Evolutionary conservation across 2,329 filamentous ascomycete species (phyloP).

Genomic region (Colletotrichum incanum): DNA sequence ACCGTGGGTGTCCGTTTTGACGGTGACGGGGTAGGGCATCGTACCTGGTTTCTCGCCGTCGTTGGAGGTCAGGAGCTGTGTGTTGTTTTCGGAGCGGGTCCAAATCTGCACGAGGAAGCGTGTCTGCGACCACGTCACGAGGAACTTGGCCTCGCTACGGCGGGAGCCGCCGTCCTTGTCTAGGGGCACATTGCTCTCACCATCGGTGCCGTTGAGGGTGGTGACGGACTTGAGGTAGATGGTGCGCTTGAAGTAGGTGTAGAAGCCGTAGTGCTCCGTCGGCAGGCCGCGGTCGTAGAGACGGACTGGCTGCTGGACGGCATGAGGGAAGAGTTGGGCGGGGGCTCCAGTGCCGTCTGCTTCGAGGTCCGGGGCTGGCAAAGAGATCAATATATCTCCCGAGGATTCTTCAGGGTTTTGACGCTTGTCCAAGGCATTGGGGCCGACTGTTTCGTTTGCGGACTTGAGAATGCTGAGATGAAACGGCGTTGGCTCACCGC

Average conservation of each 20-base stretch:
- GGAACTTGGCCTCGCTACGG: conserved; percentile 67
- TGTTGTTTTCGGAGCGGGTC: conserved; percentile 67
- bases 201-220: conserved; percentile 61
- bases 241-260: conserved; percentile 90
- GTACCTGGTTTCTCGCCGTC: conserved; percentile 63
- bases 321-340: conserved; percentile 80
- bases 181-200: conserved; percentile 58
- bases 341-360: conserved; percentile 81
- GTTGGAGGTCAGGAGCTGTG: conserved; percentile 56
- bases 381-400: conserved; percentile 46
- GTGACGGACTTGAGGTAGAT: conserved; percentile 81
- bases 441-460: conserved; percentile 52
- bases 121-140: conserved; percentile 73
- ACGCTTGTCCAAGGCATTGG: conserved; percentile 49
- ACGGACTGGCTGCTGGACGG: conserved; percentile 83
- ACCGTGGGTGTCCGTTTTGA: conserved; percentile 75
- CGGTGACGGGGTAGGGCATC: conserved; percentile 76
- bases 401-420: conserved; percentile 47
- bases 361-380: conserved; percentile 76
- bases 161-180: conserved; percentile 71
- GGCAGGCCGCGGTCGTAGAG: conserved; percentile 86
- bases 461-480: conserved; percentile 81
- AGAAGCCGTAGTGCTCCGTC: conserved; percentile 94
- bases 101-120: conserved; percentile 77
- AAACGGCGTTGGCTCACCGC: conserved; percentile 90